Evolutionary conservation across 2,329 filamentous ascomycete species (phyloP), one percentile per base, ranked within the genome.

Genomic region (Microdochium paspali): DNA sequence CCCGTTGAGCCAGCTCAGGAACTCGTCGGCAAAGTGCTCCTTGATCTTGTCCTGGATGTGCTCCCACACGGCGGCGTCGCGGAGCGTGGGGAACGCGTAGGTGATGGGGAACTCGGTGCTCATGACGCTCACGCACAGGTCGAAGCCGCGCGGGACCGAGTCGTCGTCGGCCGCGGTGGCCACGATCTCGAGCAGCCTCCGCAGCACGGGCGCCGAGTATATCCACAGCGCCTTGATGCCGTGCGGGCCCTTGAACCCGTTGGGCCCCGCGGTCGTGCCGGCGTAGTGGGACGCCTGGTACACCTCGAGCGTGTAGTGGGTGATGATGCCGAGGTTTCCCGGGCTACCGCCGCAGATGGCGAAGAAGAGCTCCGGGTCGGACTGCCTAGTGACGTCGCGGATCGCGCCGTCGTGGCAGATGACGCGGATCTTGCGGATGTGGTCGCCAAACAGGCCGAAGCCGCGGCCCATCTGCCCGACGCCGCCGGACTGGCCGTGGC

Each of bases 301-400:
- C 4, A 68, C 67, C 49, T 71, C 64, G 24, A 73, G 59, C 0
- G 74, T 80, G 59, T 77, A 69, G 6, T 76, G 78, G 1, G 71
- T 68, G 3, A 82, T 69, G 3, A 82, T 67, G 1, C 73, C 79
- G 45, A 78, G 76, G 28, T 74, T 81, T 1, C 76, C 77, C 0
- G 73, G 75, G 2, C 79, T 79, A 2, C 79, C 77, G 3, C 78
- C 77, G 7, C 71, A 66, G 3, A 80, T 64, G 2, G 77, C 79
- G 66, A 75, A 82, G 60, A 79, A 82, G 0, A 82, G 65, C 32
- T 83, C 78, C 0, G 68, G 53, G 46, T 82, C 69, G n/a, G 66
- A 59, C 0, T 65, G 54, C n/a, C 66, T 71, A 18, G 67, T 73
- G 3, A 79, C 67, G 4, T 67, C 69, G 1, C 72, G 57, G 23